Base-by-base conservation (phyloP, 2,329 filamentous ascomycete species). In the Sporothrix brunneoviolacea region DNA sequence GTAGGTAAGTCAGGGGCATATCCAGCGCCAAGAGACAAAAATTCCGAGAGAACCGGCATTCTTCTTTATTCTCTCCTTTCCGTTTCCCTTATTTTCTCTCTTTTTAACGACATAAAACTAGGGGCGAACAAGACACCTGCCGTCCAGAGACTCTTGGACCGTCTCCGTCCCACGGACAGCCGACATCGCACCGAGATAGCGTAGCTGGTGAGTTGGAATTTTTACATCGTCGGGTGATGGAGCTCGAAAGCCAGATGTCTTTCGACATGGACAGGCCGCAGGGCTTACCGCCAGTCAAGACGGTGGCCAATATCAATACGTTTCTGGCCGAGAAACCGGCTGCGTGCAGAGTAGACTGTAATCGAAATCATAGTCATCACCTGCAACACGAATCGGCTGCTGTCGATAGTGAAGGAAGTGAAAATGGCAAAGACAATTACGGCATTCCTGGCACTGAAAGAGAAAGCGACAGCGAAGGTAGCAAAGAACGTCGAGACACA, bases 51-150 rank as follows among this genome's bases (percentile, higher is more conserved):
- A n/a, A n/a, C n/a, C n/a, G n/a, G n/a, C n/a, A n/a, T n/a, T n/a
- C n/a, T n/a, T n/a, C n/a, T n/a, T n/a, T n/a, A n/a, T n/a, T n/a
- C n/a, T n/a, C n/a, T n/a, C n/a, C n/a, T n/a, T n/a, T n/a, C n/a
- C n/a, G n/a, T n/a, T n/a, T n/a, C n/a, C n/a, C n/a, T n/a, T n/a
- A n/a, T n/a, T n/a, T n/a, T n/a, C n/a, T n/a, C n/a, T n/a, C n/a
- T n/a, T n/a, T n/a, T n/a, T n/a, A n/a, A n/a, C n/a, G n/a, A n/a
- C n/a, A n/a, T n/a, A n/a, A n/a, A n/a, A n/a, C n/a, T n/a, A n/a
- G n/a, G n/a, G 54, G 52, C 8, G 55, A 57, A 28, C 40, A 53
- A 4, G 54, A 55, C 28, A n/a, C 22, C 4, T 57, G 55, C n/a
- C 24, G 41, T 15, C 46, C 40, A 4, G 53, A 45, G 1, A 9